Conservation (phyloP, 192 early-diverging fungal species). For the Backusella morwellensis region DNA sequence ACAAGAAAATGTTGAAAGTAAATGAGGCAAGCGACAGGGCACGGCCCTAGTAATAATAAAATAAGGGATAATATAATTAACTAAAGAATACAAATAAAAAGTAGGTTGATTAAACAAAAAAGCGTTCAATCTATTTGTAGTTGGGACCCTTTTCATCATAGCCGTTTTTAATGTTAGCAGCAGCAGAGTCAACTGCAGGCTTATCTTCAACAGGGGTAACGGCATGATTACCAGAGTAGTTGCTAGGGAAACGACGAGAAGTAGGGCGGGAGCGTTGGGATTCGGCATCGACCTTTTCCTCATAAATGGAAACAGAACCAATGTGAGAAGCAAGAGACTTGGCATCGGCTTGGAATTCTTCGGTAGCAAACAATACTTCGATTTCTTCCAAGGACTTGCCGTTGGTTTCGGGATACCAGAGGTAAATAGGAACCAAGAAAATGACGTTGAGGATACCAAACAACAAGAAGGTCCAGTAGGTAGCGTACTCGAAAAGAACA, state of each 20-base stretch:
- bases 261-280: conserved; percentile 17
- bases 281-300: conserved; percentile 29
- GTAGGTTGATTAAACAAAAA: neutral
- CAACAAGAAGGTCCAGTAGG: conserved; percentile 55
- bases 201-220: conserved; percentile 16
- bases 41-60: conserved; percentile 7
- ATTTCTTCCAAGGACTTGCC: conserved; percentile 70
- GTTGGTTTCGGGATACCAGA: conserved; percentile 83
- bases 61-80: conserved; percentile 2
- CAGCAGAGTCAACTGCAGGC: conserved; percentile 17
- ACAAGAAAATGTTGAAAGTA: neutral
- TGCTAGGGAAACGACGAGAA: conserved; percentile 25
- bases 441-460: conserved; percentile 57
- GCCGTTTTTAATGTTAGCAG: conserved; percentile 24
- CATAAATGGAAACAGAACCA: conserved; percentile 25
- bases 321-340: conserved; percentile 26
- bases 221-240: conserved; percentile 17
- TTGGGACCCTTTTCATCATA: conserved; percentile 31
- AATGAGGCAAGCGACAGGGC: neutral
- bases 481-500: conserved; percentile 57
- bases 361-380: conserved; percentile 33
- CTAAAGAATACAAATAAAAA: neutral
- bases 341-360: conserved; percentile 31
- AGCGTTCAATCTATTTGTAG: neutral
- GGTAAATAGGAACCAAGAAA: conserved; percentile 51